A percentile compares a stretch with the other conserved stretches of the same genome.
These are phyloP conservation scores for Verticillium nonalfalfae DNA, from an alignment of 2,329 filamentous ascomycete genomes.

Conservation along the genomic window DNA sequence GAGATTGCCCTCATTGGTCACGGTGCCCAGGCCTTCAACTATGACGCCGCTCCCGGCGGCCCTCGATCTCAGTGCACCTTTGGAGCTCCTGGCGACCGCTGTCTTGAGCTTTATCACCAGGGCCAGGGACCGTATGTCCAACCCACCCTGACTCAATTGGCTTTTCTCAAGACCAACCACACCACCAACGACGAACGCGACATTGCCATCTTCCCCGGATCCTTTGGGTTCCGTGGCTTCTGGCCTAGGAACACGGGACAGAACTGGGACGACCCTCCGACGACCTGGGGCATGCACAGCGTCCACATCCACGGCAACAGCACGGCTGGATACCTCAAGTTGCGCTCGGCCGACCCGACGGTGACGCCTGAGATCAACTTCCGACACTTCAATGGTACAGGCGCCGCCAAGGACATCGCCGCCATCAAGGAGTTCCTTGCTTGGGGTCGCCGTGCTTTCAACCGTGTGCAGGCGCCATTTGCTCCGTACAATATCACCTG, in stretches of 20 bases:
- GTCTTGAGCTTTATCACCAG: constrained; percentile 24
- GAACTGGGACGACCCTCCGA: constrained; percentile 1
- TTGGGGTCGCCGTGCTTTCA: constrained; percentile 11
- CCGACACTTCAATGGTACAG: constrained; percentile 42
- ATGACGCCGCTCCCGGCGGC: constrained; percentile 6
- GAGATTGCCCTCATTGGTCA: constrained; percentile 17
- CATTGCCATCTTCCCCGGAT: constrained; percentile 48
- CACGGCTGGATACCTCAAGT: constrained; percentile 51
- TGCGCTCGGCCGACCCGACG: constrained; percentile 53
- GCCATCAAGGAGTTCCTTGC: constrained; percentile 27
- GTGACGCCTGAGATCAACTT: constrained; percentile 59
- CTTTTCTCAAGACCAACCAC: background rate
- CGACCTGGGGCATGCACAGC: constrained; percentile 1
- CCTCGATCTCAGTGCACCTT: constrained; percentile 19
- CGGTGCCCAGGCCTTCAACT: constrained; percentile 17
- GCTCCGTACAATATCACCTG: background rate
- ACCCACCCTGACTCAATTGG: constrained; percentile 1
- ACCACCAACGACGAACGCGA: constrained; percentile 38
- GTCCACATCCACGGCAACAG: constrained; percentile 37
- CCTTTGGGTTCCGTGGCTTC: constrained; percentile 35
- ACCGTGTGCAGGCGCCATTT: background rate
- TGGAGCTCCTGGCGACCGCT: constrained; percentile 24
- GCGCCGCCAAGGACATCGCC: constrained; percentile 36
- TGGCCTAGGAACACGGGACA: constrained; percentile 2
- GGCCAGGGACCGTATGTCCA: constrained; percentile 22